Evolutionary conservation across 352 stramenopile species (phyloP).

Genomic region (Pythium scleroteichum): DNA sequence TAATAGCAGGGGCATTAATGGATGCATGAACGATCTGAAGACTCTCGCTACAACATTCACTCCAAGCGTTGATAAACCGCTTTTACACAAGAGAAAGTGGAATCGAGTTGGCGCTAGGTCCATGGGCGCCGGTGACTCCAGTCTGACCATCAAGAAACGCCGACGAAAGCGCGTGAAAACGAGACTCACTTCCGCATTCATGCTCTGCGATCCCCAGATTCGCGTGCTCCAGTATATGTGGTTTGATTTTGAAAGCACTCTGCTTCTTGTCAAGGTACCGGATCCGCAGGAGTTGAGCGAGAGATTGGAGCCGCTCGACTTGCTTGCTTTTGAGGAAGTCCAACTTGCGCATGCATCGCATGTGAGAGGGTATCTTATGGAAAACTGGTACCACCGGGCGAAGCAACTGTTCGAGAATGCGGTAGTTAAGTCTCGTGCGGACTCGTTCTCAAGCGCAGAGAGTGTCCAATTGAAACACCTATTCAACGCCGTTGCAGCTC

Average conservation of each 20-base stretch:
- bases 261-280: constrained; percentile 55
- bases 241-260: constrained; percentile 49
- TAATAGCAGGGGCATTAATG: constrained; percentile 45
- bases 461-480: constrained; percentile 41
- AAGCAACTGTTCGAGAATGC: constrained; percentile 52
- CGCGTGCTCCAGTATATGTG: constrained; percentile 61
- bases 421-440: not conserved
- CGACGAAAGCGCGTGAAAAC: constrained; percentile 42
- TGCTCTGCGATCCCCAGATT: constrained; percentile 53
- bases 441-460: constrained; percentile 26
- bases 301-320: constrained; percentile 34
- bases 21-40: constrained; percentile 57
- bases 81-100: not conserved
- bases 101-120: not conserved
- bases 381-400: constrained; percentile 58
- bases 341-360: constrained; percentile 52
- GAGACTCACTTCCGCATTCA: constrained; percentile 42
- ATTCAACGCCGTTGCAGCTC: constrained; percentile 57
- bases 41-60: constrained; percentile 15
- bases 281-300: constrained; percentile 27
- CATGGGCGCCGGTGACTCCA: not conserved
- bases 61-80: not conserved
- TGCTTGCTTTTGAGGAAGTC: constrained; percentile 52
- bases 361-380: constrained; percentile 48
- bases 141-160: constrained; percentile 25